These are phyloP conservation scores for Aspergillus novoparasiticus DNA, from an alignment of 2,329 filamentous ascomycete genomes.

Conservation along the genomic window DNA sequence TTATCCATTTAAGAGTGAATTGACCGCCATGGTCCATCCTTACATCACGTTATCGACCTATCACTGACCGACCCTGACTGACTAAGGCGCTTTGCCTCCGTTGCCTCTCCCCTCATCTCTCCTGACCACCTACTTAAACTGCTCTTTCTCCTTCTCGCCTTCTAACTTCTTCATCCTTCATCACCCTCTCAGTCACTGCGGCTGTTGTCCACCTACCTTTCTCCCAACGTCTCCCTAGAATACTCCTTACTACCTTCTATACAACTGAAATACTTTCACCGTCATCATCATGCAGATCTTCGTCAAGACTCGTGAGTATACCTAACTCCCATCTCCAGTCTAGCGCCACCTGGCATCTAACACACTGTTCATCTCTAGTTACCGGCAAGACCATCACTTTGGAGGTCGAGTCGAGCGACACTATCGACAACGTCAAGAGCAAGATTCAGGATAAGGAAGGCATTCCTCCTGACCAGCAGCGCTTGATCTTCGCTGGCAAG, in stretches of 20 bases:
- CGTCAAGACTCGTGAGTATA: slow-evolving; percentile 84
- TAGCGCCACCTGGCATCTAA: slow-evolving; percentile 26
- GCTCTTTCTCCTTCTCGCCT: slow-evolving; percentile 24
- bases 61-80: slow-evolving; percentile 25
- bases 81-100: slow-evolving; percentile 33
- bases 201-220: not conserved
- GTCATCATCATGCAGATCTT: slow-evolving; percentile 86
- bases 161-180: slow-evolving; percentile 21
- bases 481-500: slow-evolving; percentile 61
- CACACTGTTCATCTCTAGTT: slow-evolving; percentile 49
- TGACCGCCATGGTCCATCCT: slow-evolving; percentile 10
- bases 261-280: slow-evolving; percentile 20
- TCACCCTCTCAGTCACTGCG: not conserved
- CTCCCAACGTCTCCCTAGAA: not conserved
- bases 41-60: slow-evolving; percentile 33
- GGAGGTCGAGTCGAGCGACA: slow-evolving; percentile 53
- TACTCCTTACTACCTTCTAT: slow-evolving; percentile 19
- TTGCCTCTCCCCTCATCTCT: slow-evolving; percentile 27
- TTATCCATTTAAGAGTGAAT: slow-evolving; percentile 6
- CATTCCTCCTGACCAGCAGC: slow-evolving; percentile 61
- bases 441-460: slow-evolving; percentile 65
- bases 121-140: slow-evolving; percentile 35
- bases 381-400: slow-evolving; percentile 61
- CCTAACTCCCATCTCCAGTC: slow-evolving; percentile 30
- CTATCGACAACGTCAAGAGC: slow-evolving; percentile 59